Evolutionary conservation across 2,329 filamentous ascomycete genomes (phyloP).

Genomic region (Hymenoscyphus scutula): DNA sequence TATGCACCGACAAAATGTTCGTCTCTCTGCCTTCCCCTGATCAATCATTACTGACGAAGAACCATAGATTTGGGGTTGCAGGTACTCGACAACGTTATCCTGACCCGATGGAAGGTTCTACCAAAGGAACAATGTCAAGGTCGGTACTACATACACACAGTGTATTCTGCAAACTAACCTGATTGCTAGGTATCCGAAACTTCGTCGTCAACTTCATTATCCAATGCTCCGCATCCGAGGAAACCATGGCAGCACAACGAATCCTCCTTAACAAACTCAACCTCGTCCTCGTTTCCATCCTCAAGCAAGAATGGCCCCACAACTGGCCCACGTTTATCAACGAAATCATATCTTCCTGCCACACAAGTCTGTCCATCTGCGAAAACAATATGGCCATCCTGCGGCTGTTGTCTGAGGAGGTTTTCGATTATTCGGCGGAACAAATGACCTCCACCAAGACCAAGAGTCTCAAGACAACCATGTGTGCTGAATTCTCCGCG

Average conservation of each 20-base stretch:
- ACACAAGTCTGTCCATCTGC: conserved; percentile 93
- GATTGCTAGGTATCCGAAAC: conserved; percentile 80
- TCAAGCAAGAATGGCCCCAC: conserved; percentile 99
- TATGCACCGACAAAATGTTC: conserved; percentile 96
- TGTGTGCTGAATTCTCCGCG: conserved; percentile 97
- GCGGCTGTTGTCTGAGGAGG: conserved; percentile 91
- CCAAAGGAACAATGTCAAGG: conserved; percentile 95
- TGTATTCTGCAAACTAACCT: neutral
- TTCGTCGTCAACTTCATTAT: conserved; percentile 99
- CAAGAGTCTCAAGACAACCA: conserved; percentile 93
- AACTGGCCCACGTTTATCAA: conserved; percentile 99
- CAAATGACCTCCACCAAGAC: conserved; percentile 99
- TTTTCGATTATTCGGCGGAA: conserved; percentile 98
- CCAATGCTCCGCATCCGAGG: conserved; percentile 85
- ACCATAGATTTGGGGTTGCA: conserved; percentile 81
- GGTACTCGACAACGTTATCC: conserved; percentile 96
- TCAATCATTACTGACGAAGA: conserved; percentile 25
- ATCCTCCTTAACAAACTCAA: conserved; percentile 98
- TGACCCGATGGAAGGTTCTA: conserved; percentile 98
- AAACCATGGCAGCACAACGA: conserved; percentile 78
- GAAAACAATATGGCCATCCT: conserved; percentile 99
- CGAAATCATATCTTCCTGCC: conserved; percentile 96
- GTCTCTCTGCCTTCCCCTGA: conserved; percentile 36
- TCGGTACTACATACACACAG: conserved; percentile 39
- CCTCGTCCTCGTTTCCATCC: conserved; percentile 90